Evolutionary conservation across 164 flowering plant species (phyloP), one percentile per base, ranked within the genome.

Genomic region (Protea cynaroides): DNA sequence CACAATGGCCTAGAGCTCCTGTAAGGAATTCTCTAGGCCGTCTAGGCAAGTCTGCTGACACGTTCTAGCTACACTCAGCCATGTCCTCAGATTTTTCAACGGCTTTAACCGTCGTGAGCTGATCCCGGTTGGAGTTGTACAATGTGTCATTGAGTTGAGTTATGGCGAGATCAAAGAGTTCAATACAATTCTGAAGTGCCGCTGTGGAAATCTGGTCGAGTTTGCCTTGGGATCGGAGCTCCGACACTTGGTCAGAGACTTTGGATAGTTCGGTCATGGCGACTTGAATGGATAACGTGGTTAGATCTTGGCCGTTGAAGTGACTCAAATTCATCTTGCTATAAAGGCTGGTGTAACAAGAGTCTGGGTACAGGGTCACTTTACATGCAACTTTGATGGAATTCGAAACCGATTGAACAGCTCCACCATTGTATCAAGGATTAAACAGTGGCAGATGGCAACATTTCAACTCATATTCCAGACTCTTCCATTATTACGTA

Each of bases 1-100:
- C n/a, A 73, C 25, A 2, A 37, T 46, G 1, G 7, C 37, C 49
- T 56, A 47, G 21, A 71, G 9, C 1, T 37, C 70, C 7, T 1
- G 22, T 0, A 72, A 65, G 3, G 59, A 66, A 8, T 75, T 71
- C 13, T 70, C 76, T 10, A 84, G 71, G 0, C 83, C 90, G 19
- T 89, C 94, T 0, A 87, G 51, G 78, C 97, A 92, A 0, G 97
- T 89, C 54, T 86, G 70, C 10, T 80, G 86, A 67, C 72, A 76
- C 3, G 96, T 87, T 0, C 77, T 81, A 0, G 93, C 84, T 0
- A 92, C 68, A 52, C 94, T 89, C 12, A 89, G 67, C 96, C 92
- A 87, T 1, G 91, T 86, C 60, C 58, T 68, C 43, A 86, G 74
- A 64, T 87, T 84, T 24, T 81, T 86, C 3, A 74, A 74, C 58